Conservation (phyloP, 1,284 basidiomycete species). For the Ganoderma meredithae region DNA sequence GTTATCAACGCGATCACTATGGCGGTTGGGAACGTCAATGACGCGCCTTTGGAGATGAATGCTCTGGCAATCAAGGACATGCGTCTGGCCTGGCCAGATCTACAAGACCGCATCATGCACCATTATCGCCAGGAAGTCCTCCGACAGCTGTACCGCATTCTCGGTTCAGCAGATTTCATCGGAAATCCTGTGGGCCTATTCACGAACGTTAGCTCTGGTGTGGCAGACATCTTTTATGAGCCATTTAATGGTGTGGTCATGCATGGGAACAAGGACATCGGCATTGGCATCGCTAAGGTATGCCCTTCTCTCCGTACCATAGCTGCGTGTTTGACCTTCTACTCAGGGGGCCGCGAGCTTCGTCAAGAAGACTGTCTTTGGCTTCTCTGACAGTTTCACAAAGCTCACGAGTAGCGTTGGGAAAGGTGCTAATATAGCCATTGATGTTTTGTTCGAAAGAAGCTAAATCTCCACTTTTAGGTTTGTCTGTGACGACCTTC, state of each 20-base stretch:
- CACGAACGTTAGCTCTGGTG: conserved; percentile 98
- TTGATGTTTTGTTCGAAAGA: conserved; percentile 2
- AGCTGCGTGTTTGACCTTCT: background rate
- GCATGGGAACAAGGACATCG: conserved; percentile 96
- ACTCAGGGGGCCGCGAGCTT: conserved; percentile 93
- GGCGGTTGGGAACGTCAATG: conserved; percentile 97
- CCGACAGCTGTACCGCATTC: conserved; percentile 93
- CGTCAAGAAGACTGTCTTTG: conserved; percentile 99
- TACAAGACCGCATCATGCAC: conserved; percentile 87
- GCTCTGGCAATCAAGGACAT: conserved; percentile 96
- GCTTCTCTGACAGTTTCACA: conserved; percentile 93
- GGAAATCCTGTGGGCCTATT: conserved; percentile 95
- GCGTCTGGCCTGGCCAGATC: conserved; percentile 85
- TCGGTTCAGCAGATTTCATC: conserved; percentile 97
- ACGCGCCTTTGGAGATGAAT: conserved; percentile 96
- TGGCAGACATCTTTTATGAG: conserved; percentile 99
- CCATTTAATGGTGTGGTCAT: conserved; percentile 98
- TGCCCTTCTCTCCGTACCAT: conserved; percentile 17
- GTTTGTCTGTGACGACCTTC: conserved; percentile 95
- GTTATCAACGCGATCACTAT: conserved; percentile 96
- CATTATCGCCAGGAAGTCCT: conserved; percentile 97
- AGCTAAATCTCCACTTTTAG: conserved; percentile 45
- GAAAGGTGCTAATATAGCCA: conserved; percentile 68
- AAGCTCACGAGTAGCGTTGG: conserved; percentile 98
- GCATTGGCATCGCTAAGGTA: conserved; percentile 96